Evolutionary conservation across 768 basidiomycete genomes (phyloP), one percentile per base, ranked within the genome.

Genomic region (Serendipita sp.): DNA sequence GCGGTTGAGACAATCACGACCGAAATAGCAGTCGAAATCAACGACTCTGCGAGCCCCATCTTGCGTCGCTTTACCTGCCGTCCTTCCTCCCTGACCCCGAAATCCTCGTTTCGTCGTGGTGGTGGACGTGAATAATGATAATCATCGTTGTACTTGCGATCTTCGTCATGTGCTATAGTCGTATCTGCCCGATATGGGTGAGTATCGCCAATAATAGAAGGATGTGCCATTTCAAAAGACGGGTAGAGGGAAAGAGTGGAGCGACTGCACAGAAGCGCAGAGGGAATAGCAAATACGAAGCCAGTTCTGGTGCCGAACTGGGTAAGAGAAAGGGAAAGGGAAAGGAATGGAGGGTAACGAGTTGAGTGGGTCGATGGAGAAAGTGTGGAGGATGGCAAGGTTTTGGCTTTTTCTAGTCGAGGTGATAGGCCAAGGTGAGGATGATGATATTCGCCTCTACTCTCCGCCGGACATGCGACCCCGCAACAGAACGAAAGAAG

Each of bases 1-100:
- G 90, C 90, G 23, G 88, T 85, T 65, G 89, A 88, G 66, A 92
- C 88, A 66, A 92, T 80, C 52, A 88, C 90, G 68, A 89, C 89
- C 75, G 81, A 88, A 74, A 91, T 77, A 64, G 90, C 89, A 36
- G 88, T 88, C 15, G 88, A 86, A 67, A 91, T 82, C 70, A 92
- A 85, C 65, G 87, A 85, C 67, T 88, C 88, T 68, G 88, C 85
- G 74, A 91, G 79, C 66, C 64, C 60, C 48, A 85, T 85, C 70
- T 86, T 83, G 66, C 88, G 86, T 71, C 85, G 84, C 78, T 91
- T 91, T 69, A 83, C 77, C 54, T 88, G 85, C 34, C 83, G 83
- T 16, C 44, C 65, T 8, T 16, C 52, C 34, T 51, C 64, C 18
- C 38, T 13, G 5, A 7, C 41, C 41, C 41, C 32, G 13, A 28